Base-by-base conservation (phyloP, 208 protist genomes). In the Crithidia bombi region DNA sequence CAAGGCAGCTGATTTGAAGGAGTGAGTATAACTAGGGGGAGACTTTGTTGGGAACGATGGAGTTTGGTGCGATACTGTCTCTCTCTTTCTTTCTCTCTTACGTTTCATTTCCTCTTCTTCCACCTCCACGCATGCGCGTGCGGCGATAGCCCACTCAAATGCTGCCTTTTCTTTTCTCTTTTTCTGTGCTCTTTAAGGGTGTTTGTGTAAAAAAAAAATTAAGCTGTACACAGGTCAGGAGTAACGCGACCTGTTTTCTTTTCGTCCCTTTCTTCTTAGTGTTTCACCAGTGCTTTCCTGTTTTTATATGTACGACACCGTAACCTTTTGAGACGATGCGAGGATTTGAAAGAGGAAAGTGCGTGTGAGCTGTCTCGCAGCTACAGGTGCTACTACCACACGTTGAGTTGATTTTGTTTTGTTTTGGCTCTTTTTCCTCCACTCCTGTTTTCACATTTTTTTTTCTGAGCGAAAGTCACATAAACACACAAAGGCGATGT, bases 331-430 rank as follows among this genome's bases (percentile, higher is more conserved):
- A 46, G 55, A 15, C 55, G 43, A 36, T n/a, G 55, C 36, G 55
- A 46, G 21, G 36, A n/a, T n/a, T 15, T 30, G 12, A 61, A 47
- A 47, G 17, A 52, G 23, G 47, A 19, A 15, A 17, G 47, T 52
- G 47, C 30, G 30, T 52, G 19, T 46, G 46, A n/a, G n/a, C n/a
- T n/a, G n/a, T n/a, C n/a, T n/a, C 32, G 19, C n/a, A 46, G 11
- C 36, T 61, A 46, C 52, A 43, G 43, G 55, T 46, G n/a, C 55
- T 6, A 21, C 55, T 46, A 19, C 21, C 28, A 23, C 15, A 11
- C 36, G 55, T 46, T 47, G 36, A 61, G 33, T 61, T 14, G 7
- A n/a, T 69, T 69, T 69, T 36, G 67, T 7, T 65, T 71, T 67
- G 55, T 67, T 54, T 51, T 75, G 50, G 4, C 23, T 65, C 28